phyloP scores from a whole-genome alignment of 2,329 filamentous ascomycete genomes.

The Neurospora crassa region DNA sequence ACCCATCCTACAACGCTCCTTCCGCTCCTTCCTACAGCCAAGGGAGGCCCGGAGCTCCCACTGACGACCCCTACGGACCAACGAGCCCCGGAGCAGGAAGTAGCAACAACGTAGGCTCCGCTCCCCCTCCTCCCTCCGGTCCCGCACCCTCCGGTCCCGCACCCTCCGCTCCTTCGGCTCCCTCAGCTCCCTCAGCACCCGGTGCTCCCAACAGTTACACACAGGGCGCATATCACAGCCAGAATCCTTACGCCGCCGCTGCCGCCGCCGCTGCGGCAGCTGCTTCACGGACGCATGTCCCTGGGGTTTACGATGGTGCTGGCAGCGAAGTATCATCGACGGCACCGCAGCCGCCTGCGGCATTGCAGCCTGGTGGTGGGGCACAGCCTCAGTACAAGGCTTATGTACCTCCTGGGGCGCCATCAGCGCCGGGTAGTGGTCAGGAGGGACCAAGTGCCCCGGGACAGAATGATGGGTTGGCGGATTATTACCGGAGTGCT shows the following conservation, averaged over 20 bases:
- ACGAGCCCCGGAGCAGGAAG: slow-evolving; percentile 19
- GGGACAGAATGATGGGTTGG: background rate
- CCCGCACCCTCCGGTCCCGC: slow-evolving; percentile 21
- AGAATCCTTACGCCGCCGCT: slow-evolving; percentile 18
- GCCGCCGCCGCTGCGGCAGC: slow-evolving; percentile 35
- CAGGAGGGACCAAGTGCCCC: slow-evolving; percentile 37
- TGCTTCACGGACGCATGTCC: slow-evolving; percentile 11
- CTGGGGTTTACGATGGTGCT: background rate
- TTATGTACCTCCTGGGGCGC: slow-evolving; percentile 39
- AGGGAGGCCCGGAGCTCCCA: slow-evolving; percentile 34
- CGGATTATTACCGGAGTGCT: slow-evolving; percentile 17
- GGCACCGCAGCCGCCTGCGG: slow-evolving; percentile 22
- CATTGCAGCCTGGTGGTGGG: slow-evolving; percentile 10
- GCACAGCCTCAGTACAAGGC: slow-evolving; percentile 47
- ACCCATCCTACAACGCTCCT: background rate
- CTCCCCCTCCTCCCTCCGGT: slow-evolving; percentile 18
- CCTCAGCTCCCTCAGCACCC: slow-evolving; percentile 20
- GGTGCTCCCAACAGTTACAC: slow-evolving; percentile 22
- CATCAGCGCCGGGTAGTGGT: slow-evolving; percentile 15
- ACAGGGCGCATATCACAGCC: background rate
- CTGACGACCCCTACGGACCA: slow-evolving; percentile 32
- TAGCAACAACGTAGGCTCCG: slow-evolving; percentile 2
- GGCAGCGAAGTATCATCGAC: background rate
- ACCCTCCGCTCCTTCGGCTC: slow-evolving; percentile 21
- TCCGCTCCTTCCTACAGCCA: slow-evolving; percentile 32